phyloP scores from a whole-genome alignment of 345 rosid genomes.

The Barbarea vulgaris region DNA sequence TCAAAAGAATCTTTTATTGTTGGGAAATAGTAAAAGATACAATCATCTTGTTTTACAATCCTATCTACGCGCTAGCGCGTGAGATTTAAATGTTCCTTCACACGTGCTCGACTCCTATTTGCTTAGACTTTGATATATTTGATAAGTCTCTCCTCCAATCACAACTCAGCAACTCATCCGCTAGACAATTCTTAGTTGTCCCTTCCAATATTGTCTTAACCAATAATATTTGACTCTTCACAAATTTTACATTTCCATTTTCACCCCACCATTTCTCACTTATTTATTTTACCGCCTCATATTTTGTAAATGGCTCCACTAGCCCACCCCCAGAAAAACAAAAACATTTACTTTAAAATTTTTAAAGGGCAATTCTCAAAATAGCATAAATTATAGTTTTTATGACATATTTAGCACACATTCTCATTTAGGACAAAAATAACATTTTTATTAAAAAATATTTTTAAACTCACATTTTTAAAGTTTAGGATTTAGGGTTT shows the following conservation, averaged over 20 bases:
- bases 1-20: constrained; percentile 32
- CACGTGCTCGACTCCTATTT: constrained; percentile 13
- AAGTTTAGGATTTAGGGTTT: no score
- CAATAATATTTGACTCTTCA: constrained; percentile 9
- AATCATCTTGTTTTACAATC: constrained; percentile 17
- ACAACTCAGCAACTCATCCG: constrained; percentile 28
- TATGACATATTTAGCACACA: no score
- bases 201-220: constrained; percentile 23
- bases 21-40: no score
- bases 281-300: not conserved
- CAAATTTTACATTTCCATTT: not conserved
- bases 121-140: not conserved
- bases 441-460: no score
- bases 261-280: not conserved
- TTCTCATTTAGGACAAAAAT: no score
- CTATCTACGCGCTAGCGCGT: constrained; percentile 27
- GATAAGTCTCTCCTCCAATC: constrained; percentile 1
- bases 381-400: no score
- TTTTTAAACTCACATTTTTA: no score
- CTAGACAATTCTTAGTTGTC: constrained; percentile 28
- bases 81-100: constrained; percentile 13
- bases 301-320: not conserved
- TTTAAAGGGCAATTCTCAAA: no score
- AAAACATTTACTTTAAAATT: not conserved
- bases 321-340: no score